These are phyloP conservation scores for Austroboletus festivus DNA, from an alignment of 768 basidiomycete genomes.

Conservation along the genomic window DNA sequence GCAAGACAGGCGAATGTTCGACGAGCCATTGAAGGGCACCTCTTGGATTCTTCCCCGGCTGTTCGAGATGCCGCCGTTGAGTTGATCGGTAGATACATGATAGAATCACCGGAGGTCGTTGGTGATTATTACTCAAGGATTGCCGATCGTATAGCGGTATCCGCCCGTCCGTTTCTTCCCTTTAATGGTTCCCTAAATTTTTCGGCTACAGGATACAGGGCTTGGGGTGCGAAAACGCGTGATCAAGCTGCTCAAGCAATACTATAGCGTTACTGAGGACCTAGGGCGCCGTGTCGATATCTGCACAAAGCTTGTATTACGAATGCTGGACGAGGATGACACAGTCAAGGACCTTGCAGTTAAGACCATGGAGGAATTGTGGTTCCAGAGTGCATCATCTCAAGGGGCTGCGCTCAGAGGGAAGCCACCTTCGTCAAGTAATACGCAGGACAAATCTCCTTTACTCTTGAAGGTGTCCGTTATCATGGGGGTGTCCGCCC, in stretches of 20 bases:
- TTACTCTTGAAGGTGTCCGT: slow-evolving; percentile 68
- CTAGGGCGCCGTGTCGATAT: slow-evolving; percentile 70
- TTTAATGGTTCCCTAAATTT: background rate
- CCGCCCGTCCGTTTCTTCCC: slow-evolving; percentile 23
- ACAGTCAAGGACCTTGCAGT: slow-evolving; percentile 90
- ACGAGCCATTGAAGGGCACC: slow-evolving; percentile 82
- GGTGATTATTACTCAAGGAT: slow-evolving; percentile 87
- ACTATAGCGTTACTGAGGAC: slow-evolving; percentile 66
- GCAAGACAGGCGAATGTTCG: slow-evolving; percentile 66
- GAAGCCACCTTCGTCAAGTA: slow-evolving; percentile 28
- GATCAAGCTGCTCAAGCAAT: slow-evolving; percentile 86
- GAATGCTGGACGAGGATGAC: slow-evolving; percentile 92
- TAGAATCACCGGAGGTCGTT: slow-evolving; percentile 84
- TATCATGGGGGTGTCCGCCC: slow-evolving; percentile 81
- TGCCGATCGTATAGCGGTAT: slow-evolving; percentile 85
- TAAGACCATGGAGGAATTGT: slow-evolving; percentile 87
- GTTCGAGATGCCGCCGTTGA: slow-evolving; percentile 98
- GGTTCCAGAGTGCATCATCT: slow-evolving; percentile 56
- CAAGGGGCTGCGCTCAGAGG: slow-evolving; percentile 38
- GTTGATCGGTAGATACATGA: slow-evolving; percentile 95
- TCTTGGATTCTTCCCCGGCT: slow-evolving; percentile 87
- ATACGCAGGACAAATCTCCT: slow-evolving; percentile 48
- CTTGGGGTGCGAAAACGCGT: slow-evolving; percentile 92
- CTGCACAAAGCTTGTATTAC: slow-evolving; percentile 71
- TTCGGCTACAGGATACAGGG: slow-evolving; percentile 74